phyloP scores from a whole-genome alignment of 1,139 yeast species.

The Debaryomyces subglobosus region DNA sequence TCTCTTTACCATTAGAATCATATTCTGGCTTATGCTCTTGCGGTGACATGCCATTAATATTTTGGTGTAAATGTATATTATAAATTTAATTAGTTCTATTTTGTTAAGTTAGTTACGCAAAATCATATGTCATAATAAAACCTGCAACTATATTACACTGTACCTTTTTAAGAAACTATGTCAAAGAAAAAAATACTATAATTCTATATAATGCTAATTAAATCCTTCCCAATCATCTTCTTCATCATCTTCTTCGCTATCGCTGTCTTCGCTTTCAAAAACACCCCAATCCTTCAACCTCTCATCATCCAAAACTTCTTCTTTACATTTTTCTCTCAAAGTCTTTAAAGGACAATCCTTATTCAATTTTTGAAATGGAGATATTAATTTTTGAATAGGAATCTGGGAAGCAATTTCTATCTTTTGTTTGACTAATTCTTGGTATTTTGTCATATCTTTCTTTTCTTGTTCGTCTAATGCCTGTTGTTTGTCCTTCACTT shows the following conservation, averaged over 20 bases:
- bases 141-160: constrained; percentile 7
- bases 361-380: constrained; percentile 60
- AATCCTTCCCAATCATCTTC: constrained; percentile 37
- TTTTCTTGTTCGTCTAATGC: constrained; percentile 37
- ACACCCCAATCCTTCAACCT: constrained; percentile 72
- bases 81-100: neutral
- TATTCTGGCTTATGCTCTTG: constrained; percentile 3
- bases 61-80: neutral
- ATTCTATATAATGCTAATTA: constrained; percentile 11
- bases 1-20: constrained; percentile 12
- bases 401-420: constrained; percentile 39
- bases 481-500: constrained; percentile 42
- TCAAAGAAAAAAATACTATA: constrained; percentile 3
- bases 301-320: constrained; percentile 66
- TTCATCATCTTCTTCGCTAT: constrained; percentile 21
- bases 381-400: constrained; percentile 59
- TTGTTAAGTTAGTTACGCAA: neutral
- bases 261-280: constrained; percentile 30
- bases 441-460: constrained; percentile 31
- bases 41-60: constrained; percentile 2
- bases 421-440: constrained; percentile 28
- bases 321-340: constrained; percentile 63
- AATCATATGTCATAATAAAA: neutral
- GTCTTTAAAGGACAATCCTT: constrained; percentile 59
- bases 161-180: neutral